Evolutionary conservation across 2,329 filamentous ascomycete genomes (phyloP), one percentile per base, ranked within the genome.

Genomic region (Diplocarpon mali): DNA sequence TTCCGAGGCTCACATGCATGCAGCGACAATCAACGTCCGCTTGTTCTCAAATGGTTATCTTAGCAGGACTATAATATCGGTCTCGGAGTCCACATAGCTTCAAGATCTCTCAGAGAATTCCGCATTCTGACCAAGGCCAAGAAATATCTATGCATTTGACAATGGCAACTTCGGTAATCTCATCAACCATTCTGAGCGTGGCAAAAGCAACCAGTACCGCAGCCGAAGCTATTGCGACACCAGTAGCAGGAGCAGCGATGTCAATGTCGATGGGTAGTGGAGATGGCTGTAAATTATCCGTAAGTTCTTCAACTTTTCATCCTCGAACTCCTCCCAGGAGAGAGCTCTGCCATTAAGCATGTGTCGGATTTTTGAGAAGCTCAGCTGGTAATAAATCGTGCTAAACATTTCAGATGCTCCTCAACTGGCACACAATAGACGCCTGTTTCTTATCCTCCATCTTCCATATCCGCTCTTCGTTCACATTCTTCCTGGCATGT

Each of bases 351-450:
- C 28, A 14, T 16, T 14, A 41, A 11, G 8, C 13, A 14, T 9
- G 20, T 7, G 20, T 24, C 20, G 20, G 7, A 24, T 4, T 24
- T 24, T 24, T 3, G 7, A 24, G 20, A 4, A 24, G 20, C 20
- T 24, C 4, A 24, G 20, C 30, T 12, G 30, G 11, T 15, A 35
- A 15, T n/a, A n/a, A n/a, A 14, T 35, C 34, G 15, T 14, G 35
- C 30, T 38, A 35, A 42, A 24, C 13, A 15, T 9, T 3, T 7
- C n/a, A 58, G 56, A 57, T 57, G 54, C 52, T 56, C 6, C 42
- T 55, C 2, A 57, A 57, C 31, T 57, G 52, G 53, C 39, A 47
- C 14, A 57, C 51, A 12, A 50, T 55, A 38, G 49, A 57, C 17
- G 45, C 49, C 6, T 57, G 54, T 35, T 56, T 57, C 38, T 47